phyloP scores from a whole-genome alignment of 148 eudicot species.

The Bassia scoparia region DNA sequence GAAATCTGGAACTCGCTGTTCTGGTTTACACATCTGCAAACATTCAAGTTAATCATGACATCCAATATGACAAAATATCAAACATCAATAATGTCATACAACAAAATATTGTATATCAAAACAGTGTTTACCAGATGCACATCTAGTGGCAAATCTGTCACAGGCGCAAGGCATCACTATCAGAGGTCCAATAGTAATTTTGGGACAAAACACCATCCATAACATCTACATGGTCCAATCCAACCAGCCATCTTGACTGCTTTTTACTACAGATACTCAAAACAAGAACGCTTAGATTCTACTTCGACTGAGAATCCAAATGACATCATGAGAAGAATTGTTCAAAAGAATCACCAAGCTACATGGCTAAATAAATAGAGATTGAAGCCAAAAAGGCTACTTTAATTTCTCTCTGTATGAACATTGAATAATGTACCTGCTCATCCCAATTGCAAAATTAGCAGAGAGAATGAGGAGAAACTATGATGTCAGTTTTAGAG shows the following conservation, averaged over 20 bases:
- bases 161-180: constrained; percentile 89
- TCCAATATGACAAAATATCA: constrained; percentile 13
- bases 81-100: no score
- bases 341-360: neutral
- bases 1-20: constrained; percentile 86
- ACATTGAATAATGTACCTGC: constrained; percentile 52
- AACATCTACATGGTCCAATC: constrained; percentile 99
- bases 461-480: constrained; percentile 96
- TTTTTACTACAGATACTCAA: constrained; percentile 57
- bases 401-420: neutral
- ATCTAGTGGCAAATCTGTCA: constrained; percentile 95
- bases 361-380: neutral
- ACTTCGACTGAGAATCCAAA: constrained; percentile 8
- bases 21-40: constrained; percentile 94
- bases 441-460: constrained; percentile 90
- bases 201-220: constrained; percentile 99
- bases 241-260: constrained; percentile 98
- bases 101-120: neutral
- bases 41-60: constrained; percentile 23
- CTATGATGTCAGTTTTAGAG: constrained; percentile 93
- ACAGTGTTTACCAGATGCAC: constrained; percentile 78
- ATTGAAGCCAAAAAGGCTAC: constrained; percentile 2
- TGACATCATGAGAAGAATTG: neutral
- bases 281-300: constrained; percentile 17
- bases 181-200: constrained; percentile 97